Base-by-base conservation (phyloP, 352 stramenopile genomes). In the Pythium angustatum region DNA sequence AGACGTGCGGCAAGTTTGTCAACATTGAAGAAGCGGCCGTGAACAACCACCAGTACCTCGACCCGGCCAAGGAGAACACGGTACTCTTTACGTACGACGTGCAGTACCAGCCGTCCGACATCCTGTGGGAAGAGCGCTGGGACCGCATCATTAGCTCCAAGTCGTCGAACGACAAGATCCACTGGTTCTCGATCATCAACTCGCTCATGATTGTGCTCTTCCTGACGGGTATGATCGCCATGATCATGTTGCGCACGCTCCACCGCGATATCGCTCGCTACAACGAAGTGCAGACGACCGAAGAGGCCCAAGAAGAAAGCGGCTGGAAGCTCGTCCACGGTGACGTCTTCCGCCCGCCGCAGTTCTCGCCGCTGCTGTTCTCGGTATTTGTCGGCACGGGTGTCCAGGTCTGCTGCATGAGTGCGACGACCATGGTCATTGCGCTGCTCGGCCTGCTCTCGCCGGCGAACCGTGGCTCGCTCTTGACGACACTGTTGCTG, bases 181-280 rank as follows among this genome's bases (percentile, higher is more conserved):
- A 99, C 75, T 99, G 98, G 83, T 99, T 99, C 81, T 97, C 95
- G 62, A 99, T 99, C 78, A 96, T 99, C 66, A 99, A 99, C 83
- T 99, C 94, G 53, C 88, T 99, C 57, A 99, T 99, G 96, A 99
- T 99, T 72, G 97, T 99, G 43, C 78, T 99, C 9, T 99, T 99
- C 81, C 86, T 99, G 48, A 99, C 96, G 8, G 97, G 96, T 62
- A 98, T 99, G 69, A 98, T 99, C 45, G 97, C 94, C 27, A 99
- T 99, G 81, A 99, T 99, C 78, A 98, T 99, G 93, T 82, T 99
- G 53, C 94, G 97, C 45, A 99, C 97, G 34, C 87, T 99, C n/a
- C 92, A 98, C 64, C 96, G 95, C 62, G 98, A 99, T 81, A 99
- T 99, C 68, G 83, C 87, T 53, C 84, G 87, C 38, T 99, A 99